A percentile compares a stretch with the other conserved stretches of the same genome.
phyloP scores from a whole-genome alignment of 768 basidiomycete species.

The Mycena amicta region DNA sequence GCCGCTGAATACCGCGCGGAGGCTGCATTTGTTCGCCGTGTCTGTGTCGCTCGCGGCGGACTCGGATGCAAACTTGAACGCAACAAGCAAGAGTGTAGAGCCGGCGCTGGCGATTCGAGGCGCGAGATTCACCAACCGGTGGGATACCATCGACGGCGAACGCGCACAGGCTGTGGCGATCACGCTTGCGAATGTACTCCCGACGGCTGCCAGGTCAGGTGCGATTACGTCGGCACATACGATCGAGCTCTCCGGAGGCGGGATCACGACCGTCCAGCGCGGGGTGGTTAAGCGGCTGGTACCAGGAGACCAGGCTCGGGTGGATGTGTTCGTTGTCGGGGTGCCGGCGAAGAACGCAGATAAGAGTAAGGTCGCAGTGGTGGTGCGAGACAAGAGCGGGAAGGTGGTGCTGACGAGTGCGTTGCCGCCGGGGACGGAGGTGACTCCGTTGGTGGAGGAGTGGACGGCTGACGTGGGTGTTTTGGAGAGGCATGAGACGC shows the following conservation, averaged over 20 bases:
- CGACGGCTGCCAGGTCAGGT: slow-evolving; percentile 28
- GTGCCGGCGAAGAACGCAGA: slow-evolving; percentile 30
- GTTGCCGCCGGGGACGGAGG: slow-evolving; percentile 38
- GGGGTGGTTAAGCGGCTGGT: slow-evolving; percentile 50
- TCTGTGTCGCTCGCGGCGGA: slow-evolving; percentile 38
- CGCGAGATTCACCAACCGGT: slow-evolving; percentile 48
- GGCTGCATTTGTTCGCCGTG: slow-evolving; percentile 50
- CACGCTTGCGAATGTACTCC: slow-evolving; percentile 53
- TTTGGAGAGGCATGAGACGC: slow-evolving; percentile 51
- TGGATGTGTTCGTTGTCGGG: slow-evolving; percentile 52
- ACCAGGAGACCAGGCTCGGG: slow-evolving; percentile 50
- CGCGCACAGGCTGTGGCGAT: slow-evolving; percentile 53
- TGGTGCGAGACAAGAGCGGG: too few species aligned
- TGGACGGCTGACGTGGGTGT: slow-evolving; percentile 42
- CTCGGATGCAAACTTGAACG: slow-evolving; percentile 1
- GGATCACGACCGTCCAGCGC: slow-evolving; percentile 44
- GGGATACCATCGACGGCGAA: slow-evolving; percentile 40
- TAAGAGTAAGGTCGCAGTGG: slow-evolving; percentile 37
- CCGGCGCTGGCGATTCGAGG: slow-evolving; percentile 43
- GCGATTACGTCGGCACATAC: slow-evolving; percentile 33
- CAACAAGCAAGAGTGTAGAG: too few species aligned
- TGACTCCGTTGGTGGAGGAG: slow-evolving; percentile 37
- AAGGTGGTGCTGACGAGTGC: slow-evolving; percentile 36
- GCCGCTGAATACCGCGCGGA: slow-evolving; percentile 25
- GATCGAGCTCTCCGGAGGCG: slow-evolving; percentile 40